Percentiles rank a stretch among this genome's conserved stretches.
These are phyloP conservation scores for Thermoascus crustaceus DNA, from an alignment of 2,329 filamentous ascomycete genomes.

Conservation along the genomic window DNA sequence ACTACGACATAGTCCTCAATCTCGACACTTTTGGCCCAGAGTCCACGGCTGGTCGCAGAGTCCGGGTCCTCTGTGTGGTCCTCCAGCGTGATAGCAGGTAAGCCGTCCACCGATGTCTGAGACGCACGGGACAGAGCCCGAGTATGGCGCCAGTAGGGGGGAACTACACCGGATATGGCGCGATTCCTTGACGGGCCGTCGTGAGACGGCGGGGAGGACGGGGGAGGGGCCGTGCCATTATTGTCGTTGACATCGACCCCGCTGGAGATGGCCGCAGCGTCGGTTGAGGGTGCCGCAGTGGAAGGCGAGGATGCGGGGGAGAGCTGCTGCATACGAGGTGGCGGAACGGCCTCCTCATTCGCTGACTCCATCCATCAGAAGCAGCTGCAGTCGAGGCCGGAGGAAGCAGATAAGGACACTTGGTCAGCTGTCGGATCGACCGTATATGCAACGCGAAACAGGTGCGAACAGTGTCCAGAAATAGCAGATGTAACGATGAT, in stretches of 20 bases:
- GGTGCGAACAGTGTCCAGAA: too few relatives aligned
- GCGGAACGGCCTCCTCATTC: constrained; percentile 32
- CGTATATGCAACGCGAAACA: too few relatives aligned
- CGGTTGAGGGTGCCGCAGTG: constrained; percentile 6
- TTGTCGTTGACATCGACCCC: constrained; percentile 4
- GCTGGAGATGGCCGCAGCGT: constrained; percentile 6
- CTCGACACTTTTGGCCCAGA: constrained; percentile 55
- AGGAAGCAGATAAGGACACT: not conserved
- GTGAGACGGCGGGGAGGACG: constrained; percentile 4
- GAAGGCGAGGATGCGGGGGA: constrained; percentile 13
- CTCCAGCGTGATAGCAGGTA: constrained; percentile 49
- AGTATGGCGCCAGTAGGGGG: constrained; percentile 40
- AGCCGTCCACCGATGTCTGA: constrained; percentile 30
- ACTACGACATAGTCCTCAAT: constrained; percentile 57
- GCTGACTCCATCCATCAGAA: constrained; percentile 36
- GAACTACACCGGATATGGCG: constrained; percentile 26
- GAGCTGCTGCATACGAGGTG: constrained; percentile 17
- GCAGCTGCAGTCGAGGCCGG: not conserved
- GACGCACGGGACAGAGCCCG: constrained; percentile 35
- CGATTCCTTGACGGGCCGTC: constrained; percentile 10
- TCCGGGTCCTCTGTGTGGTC: constrained; percentile 54
- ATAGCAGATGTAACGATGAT: not conserved
- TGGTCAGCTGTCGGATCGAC: too few relatives aligned
- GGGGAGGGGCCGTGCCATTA: constrained; percentile 11
- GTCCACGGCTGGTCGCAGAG: constrained; percentile 48